Evolutionary conservation across 805 yeast species (phyloP).

Genomic region (Maudiozyma pseudohumilis): DNA sequence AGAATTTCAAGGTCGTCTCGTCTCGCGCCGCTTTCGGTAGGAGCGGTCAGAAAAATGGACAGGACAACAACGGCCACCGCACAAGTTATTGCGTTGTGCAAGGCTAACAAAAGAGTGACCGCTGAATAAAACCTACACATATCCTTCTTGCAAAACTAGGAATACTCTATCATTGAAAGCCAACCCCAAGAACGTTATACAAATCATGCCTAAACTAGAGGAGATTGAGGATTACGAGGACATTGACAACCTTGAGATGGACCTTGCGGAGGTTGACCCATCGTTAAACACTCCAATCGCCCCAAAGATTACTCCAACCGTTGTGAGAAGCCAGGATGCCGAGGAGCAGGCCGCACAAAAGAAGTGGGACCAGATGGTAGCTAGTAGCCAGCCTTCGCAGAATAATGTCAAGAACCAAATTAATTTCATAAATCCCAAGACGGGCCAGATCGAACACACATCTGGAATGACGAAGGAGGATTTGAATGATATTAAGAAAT

Average conservation of each 20-base stretch:
- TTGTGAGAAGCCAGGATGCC: slow-evolving; percentile 52
- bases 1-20: no score
- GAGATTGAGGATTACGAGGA: slow-evolving; percentile 72
- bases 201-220: slow-evolving; percentile 56
- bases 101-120: no score
- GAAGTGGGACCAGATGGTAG: neutral
- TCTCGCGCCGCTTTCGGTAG: no score
- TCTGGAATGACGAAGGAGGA: slow-evolving; percentile 41
- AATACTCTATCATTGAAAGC: no score
- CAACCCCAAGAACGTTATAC: no score
- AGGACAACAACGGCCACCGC: no score
- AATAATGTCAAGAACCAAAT: slow-evolving; percentile 7
- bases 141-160: no score
- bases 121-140: no score
- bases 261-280: slow-evolving; percentile 83
- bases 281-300: slow-evolving; percentile 58
- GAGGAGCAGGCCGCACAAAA: slow-evolving; percentile 11
- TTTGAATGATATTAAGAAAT: slow-evolving; percentile 50
- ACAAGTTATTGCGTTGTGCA: no score
- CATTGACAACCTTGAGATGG: slow-evolving; percentile 88
- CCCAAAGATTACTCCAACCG: slow-evolving; percentile 51
- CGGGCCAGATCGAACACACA: slow-evolving; percentile 22
- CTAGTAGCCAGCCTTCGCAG: neutral
- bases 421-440: slow-evolving; percentile 21
- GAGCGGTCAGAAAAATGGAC: no score